Conservation (phyloP, 2,329 filamentous ascomycete species). For the Ramularia collo-cygni region DNA sequence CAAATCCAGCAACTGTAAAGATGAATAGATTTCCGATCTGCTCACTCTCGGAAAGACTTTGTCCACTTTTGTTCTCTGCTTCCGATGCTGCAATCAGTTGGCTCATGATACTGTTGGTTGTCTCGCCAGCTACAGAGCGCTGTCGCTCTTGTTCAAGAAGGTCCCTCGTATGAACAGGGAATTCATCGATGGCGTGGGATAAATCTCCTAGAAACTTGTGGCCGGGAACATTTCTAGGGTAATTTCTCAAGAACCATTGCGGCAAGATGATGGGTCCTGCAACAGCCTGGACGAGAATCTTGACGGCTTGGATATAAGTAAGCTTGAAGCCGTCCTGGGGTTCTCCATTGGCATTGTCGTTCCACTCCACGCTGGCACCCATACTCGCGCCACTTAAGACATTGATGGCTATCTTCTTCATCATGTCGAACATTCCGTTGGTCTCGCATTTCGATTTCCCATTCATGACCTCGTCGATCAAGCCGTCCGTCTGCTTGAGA, state of each 20-base stretch:
- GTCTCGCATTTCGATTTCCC: slow-evolving; percentile 11
- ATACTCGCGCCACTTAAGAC: slow-evolving; percentile 29
- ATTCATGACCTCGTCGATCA: slow-evolving; percentile 21
- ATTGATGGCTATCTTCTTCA: slow-evolving; percentile 31
- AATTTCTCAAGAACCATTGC: slow-evolving; percentile 19
- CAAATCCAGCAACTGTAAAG: slow-evolving; percentile 43
- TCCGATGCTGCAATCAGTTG: slow-evolving; percentile 23
- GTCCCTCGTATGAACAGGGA: slow-evolving; percentile 19
- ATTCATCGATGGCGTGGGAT: slow-evolving; percentile 21
- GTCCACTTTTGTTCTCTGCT: slow-evolving; percentile 11
- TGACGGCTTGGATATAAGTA: slow-evolving; percentile 27
- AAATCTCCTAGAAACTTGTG: slow-evolving; percentile 13
- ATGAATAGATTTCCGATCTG: slow-evolving; percentile 42
- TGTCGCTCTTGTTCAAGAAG: slow-evolving; percentile 20
- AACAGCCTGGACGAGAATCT: slow-evolving; percentile 19
- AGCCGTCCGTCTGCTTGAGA: slow-evolving; percentile 21
- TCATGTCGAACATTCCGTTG: slow-evolving; percentile 25
- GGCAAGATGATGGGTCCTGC: slow-evolving; percentile 24
- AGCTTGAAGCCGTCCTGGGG: slow-evolving; percentile 24
- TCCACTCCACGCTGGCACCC: slow-evolving; percentile 24
- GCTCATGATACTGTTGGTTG: slow-evolving; percentile 25
- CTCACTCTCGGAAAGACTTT: slow-evolving; percentile 33
- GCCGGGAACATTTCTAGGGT: slow-evolving; percentile 20
- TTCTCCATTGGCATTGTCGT: slow-evolving; percentile 17
- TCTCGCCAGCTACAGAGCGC: slow-evolving; percentile 10